Base-by-base conservation (phyloP, 2,329 filamentous ascomycete species). In the Seiridium unicorne region DNA sequence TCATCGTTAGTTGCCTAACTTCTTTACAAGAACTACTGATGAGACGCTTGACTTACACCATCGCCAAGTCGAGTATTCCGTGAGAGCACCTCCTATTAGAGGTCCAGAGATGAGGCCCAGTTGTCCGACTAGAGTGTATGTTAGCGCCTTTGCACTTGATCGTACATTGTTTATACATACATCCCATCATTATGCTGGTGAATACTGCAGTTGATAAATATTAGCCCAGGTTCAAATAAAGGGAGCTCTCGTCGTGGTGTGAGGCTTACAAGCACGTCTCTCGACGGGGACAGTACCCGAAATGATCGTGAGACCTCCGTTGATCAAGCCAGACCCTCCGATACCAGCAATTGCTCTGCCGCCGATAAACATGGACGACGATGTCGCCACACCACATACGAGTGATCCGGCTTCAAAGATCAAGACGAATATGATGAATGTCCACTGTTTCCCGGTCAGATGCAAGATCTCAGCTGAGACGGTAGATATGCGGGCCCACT, bases 341-440 rank as follows among this genome's bases (percentile, higher is more conserved):
- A 79, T 64, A 0, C 84, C 84, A 1, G 83, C 79, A 3, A 86
- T 67, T 1, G 81, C 79, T 3, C 84, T 76, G 1, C 82, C 82
- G 5, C 79, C 68, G 48, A 86, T 86, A 49, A 86, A 75, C 73
- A 81, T 81, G 0, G 70, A 64, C 0, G 80, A 81, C 9, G 73
- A 79, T 0, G 64, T 71, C 0, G 83, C 79, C 58, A 75, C 60
- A 60, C 71, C 84, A 60, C 83, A 86, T 7, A 87, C 68, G 1
- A 81, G 63, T 0, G 79, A 83, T 1, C 84, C 84, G 1, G 84
- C 36, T 64, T 85, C 81, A 59, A 87, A 86, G 36, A 84, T 57
- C 35, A 69, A 61, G n/a, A 86, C 71, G 18, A 80, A 76, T 55
- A 53, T 42, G 11, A 75, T 57, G 48, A 74, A 79, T 0, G 72